These are phyloP conservation scores for Atkinsonella texensis DNA, from an alignment of 2,329 filamentous ascomycete genomes.

Conservation along the genomic window DNA sequence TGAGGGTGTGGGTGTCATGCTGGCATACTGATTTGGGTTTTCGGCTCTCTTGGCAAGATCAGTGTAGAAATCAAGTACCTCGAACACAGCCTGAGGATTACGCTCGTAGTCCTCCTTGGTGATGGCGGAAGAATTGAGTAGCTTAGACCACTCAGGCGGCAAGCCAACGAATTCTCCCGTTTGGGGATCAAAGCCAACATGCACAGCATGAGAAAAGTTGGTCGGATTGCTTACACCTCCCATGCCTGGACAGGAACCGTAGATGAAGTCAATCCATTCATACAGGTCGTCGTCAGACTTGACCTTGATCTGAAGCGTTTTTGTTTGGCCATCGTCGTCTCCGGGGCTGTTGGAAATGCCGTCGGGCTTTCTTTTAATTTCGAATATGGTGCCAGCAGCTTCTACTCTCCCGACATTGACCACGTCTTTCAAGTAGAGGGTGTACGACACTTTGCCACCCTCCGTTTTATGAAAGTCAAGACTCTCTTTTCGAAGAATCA, in stretches of 20 bases:
- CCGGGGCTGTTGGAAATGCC: constrained; percentile 58
- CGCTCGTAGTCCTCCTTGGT: constrained; percentile 98
- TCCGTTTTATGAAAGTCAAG: constrained; percentile 90
- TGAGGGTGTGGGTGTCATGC: constrained; percentile 55
- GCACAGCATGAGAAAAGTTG: constrained; percentile 93
- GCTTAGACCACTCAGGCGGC: constrained; percentile 92
- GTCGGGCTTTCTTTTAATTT: constrained; percentile 67
- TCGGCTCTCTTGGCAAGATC: constrained; percentile 68
- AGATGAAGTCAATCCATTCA: constrained; percentile 97
- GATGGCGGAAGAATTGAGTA: constrained; percentile 90
- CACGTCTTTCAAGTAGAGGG: constrained; percentile 73
- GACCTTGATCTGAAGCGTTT: constrained; percentile 81
- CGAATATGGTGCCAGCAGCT: constrained; percentile 61
- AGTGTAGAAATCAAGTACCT: constrained; percentile 76
- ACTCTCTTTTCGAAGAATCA: constrained; percentile 80
- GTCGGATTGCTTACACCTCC: constrained; percentile 97
- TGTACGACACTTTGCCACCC: constrained; percentile 67
- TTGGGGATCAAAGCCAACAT: constrained; percentile 92
- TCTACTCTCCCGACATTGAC: constrained; percentile 56
- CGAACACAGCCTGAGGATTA: constrained; percentile 77
- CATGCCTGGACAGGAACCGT: constrained; percentile 93
- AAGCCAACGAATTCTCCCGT: constrained; percentile 91
- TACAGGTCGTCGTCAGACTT: constrained; percentile 96
- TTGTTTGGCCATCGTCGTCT: constrained; percentile 68
- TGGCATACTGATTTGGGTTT: constrained; percentile 56